Conservation (phyloP, 2,329 filamentous ascomycete genomes). For the Ophiocordyceps camponoti-rufipedis region DNA sequence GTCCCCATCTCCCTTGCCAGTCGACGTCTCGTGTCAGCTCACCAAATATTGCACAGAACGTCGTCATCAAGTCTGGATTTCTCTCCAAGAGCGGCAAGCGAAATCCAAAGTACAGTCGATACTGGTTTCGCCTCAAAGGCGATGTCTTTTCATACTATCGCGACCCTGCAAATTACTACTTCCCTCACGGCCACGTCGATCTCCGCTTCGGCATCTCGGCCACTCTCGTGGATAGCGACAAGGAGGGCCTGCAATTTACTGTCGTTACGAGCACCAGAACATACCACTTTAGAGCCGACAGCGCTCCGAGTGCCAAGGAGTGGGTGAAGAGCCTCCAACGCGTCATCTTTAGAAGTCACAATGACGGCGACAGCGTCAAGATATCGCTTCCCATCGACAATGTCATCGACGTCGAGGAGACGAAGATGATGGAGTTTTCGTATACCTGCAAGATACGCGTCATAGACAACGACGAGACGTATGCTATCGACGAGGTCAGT, state of each 20-base stretch:
- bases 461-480: conserved; percentile 85
- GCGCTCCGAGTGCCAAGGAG: conserved; percentile 71
- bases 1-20: conserved; percentile 9
- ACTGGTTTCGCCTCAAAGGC: conserved; percentile 86
- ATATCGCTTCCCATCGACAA: conserved; percentile 81
- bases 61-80: conserved; percentile 71
- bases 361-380: conserved; percentile 93
- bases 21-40: conserved; percentile 2
- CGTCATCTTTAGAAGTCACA: conserved; percentile 88
- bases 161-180: conserved; percentile 73
- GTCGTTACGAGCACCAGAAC: conserved; percentile 68
- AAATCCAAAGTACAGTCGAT: conserved; percentile 73
- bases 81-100: conserved; percentile 75
- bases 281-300: conserved; percentile 82
- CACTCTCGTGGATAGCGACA: conserved; percentile 57
- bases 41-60: conserved; percentile 27
- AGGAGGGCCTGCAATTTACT: conserved; percentile 59
- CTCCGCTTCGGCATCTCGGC: conserved; percentile 82
- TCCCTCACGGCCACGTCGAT: conserved; percentile 81
- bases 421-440: conserved; percentile 74
- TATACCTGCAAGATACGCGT: conserved; percentile 89
- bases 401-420: conserved; percentile 83
- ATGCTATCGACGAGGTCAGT: conserved; percentile 76
- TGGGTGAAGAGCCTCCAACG: conserved; percentile 92
- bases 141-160: conserved; percentile 84